Percentiles rank a stretch among this genome's conserved stretches.
phyloP scores from a whole-genome alignment of 2,329 filamentous ascomycete species.

The Cercospora zeae-maydis region DNA sequence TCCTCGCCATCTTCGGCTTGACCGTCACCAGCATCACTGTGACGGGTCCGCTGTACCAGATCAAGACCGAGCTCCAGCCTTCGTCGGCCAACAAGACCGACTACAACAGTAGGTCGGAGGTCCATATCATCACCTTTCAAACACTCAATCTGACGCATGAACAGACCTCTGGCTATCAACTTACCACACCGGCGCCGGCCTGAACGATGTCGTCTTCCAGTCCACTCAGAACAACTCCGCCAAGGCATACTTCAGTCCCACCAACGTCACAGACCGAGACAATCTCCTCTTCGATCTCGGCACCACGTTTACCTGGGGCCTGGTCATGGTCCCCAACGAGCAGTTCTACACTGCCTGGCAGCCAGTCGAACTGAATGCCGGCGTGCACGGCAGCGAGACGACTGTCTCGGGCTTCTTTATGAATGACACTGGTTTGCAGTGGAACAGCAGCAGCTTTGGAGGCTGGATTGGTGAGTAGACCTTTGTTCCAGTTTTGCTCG shows the following conservation, averaged over 20 bases:
- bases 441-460: conserved; percentile 28
- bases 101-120: background rate
- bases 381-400: conserved; percentile 15
- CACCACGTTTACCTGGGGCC: conserved; percentile 29
- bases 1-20: conserved; percentile 22
- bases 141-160: background rate
- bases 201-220: conserved; percentile 32
- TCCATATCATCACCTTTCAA: background rate
- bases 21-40: conserved; percentile 28
- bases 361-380: conserved; percentile 34
- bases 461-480: conserved; percentile 30
- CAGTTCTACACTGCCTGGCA: conserved; percentile 35
- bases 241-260: conserved; percentile 30
- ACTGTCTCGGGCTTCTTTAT: conserved; percentile 28
- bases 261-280: conserved; percentile 25
- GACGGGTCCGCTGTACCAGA: conserved; percentile 27
- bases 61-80: conserved; percentile 27
- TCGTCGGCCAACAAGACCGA: background rate
- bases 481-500: background rate
- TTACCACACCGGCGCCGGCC: conserved; percentile 33
- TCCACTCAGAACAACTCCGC: conserved; percentile 13
- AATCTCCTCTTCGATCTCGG: conserved; percentile 35
- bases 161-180: conserved; percentile 29
- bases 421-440: conserved; percentile 36
- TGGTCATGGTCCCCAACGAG: conserved; percentile 21